These are phyloP conservation scores for Naganishia sp. DNA, from an alignment of 1,284 basidiomycete genomes.

Conservation along the genomic window DNA sequence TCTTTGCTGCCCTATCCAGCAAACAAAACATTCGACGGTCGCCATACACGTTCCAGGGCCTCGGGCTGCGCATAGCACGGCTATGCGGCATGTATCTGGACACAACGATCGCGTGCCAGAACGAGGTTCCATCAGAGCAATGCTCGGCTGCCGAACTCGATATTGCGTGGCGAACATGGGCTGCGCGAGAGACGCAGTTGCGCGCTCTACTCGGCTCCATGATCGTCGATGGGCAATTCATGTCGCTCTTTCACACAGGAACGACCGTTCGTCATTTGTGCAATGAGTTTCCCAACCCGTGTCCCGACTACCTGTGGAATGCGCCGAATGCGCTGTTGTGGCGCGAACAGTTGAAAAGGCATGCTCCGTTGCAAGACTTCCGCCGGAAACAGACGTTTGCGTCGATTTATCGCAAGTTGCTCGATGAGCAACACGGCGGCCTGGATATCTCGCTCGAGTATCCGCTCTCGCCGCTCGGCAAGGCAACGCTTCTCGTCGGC, in stretches of 20 bases:
- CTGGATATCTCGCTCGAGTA: constrained; percentile 17
- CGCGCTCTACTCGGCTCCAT: constrained; percentile 29
- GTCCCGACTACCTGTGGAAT: constrained; percentile 21
- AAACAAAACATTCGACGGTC: constrained; percentile 24
- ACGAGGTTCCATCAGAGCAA: constrained; percentile 13
- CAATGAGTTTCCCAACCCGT: constrained; percentile 26
- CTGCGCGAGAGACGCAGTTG: constrained; percentile 29
- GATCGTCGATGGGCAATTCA: constrained; percentile 32
- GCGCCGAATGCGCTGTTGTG: constrained; percentile 28
- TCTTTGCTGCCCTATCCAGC: constrained; percentile 27
- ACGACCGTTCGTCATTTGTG: constrained; percentile 30
- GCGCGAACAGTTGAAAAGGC: constrained; percentile 11
- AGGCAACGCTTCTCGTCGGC: constrained; percentile 24
- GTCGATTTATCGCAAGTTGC: constrained; percentile 26
- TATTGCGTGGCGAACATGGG: constrained; percentile 30
- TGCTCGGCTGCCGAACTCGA: constrained; percentile 28
- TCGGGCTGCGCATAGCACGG: constrained; percentile 28
- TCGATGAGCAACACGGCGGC: constrained; percentile 24
- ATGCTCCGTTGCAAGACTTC: not conserved
- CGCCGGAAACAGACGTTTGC: constrained; percentile 27
- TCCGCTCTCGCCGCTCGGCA: constrained; percentile 23
- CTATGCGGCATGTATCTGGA: constrained; percentile 23
- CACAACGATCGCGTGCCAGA: constrained; percentile 17
- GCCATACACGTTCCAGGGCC: constrained; percentile 30
- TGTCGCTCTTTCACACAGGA: constrained; percentile 25